These are phyloP conservation scores for Penicillium occitanis DNA, from an alignment of 2,329 filamentous ascomycete genomes.

Conservation along the genomic window DNA sequence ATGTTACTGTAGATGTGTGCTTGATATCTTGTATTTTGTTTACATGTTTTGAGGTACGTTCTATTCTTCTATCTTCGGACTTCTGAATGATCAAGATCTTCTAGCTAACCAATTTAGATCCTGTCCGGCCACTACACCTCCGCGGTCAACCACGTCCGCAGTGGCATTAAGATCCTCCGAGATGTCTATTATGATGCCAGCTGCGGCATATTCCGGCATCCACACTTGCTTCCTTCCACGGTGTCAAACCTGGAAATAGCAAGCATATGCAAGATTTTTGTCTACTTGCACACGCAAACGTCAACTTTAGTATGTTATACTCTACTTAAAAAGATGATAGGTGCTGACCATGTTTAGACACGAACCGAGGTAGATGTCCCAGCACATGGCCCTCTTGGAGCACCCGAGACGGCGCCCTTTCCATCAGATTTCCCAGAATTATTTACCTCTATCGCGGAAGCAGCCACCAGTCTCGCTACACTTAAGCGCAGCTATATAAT, in stretches of 20 bases:
- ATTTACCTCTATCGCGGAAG: conserved; percentile 11
- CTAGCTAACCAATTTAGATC: conserved; percentile 20
- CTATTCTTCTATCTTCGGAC: too few relatives aligned
- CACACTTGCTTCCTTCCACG: conserved; percentile 21
- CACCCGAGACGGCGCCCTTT: neutral
- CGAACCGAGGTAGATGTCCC: neutral
- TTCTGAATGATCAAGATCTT: too few relatives aligned
- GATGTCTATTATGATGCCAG: conserved; percentile 21
- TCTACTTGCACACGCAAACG: conserved; percentile 11
- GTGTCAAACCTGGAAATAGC: conserved; percentile 21
- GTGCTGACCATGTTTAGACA: neutral
- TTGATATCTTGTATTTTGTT: conserved; percentile 30
- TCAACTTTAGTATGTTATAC: conserved; percentile 11
- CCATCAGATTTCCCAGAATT: neutral
- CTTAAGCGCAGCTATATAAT: conserved; percentile 4
- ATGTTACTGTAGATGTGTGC: conserved; percentile 25
- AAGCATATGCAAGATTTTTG: conserved; percentile 10
- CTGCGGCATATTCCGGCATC: conserved; percentile 19
- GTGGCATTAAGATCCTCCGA: conserved; percentile 26
- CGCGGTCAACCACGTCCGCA: conserved; percentile 26
- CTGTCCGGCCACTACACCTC: conserved; percentile 27
- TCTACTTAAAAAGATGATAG: neutral
- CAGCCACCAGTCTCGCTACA: neutral
- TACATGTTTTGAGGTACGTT: conserved; percentile 28
- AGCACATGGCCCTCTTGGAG: neutral